Conservation (phyloP, 1,284 basidiomycete species). For the Naganishia cerealis region DNA sequence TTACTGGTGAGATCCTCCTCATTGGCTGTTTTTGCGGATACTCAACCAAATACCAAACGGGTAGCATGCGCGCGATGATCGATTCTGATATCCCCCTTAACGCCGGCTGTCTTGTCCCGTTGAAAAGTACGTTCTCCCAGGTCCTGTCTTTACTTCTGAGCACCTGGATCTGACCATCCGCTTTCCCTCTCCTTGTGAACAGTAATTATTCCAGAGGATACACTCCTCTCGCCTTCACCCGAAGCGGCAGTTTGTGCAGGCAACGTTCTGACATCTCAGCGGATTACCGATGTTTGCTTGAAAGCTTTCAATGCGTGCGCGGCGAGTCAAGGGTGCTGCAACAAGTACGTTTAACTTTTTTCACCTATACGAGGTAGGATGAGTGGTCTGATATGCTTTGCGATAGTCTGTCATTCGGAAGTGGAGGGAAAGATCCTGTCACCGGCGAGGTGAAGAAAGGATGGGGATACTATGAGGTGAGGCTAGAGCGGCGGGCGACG, state of each 20-base stretch:
- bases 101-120: slow-evolving; percentile 47
- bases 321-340: slow-evolving; percentile 81
- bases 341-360: slow-evolving; percentile 55
- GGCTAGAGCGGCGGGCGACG: not conserved
- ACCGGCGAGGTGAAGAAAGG: slow-evolving; percentile 55
- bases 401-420: slow-evolving; percentile 79
- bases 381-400: slow-evolving; percentile 44
- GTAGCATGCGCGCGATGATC: slow-evolving; percentile 85
- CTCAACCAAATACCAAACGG: not conserved
- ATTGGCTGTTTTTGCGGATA: not conserved
- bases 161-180: not conserved
- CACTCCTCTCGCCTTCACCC: slow-evolving; percentile 75
- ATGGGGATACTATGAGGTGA: slow-evolving; percentile 89
- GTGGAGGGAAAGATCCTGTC: slow-evolving; percentile 65
- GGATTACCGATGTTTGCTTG: slow-evolving; percentile 91
- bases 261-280: slow-evolving; percentile 87
- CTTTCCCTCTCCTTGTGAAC: slow-evolving; percentile 19
- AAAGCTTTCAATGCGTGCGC: slow-evolving; percentile 90
- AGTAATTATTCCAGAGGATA: slow-evolving; percentile 79
- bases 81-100: slow-evolving; percentile 55
- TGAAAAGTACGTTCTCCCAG: slow-evolving; percentile 36
- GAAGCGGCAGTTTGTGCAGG: slow-evolving; percentile 90
- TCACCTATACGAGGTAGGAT: not conserved
- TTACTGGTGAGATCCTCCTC: slow-evolving; percentile 58
- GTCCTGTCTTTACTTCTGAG: not conserved